Base-by-base conservation (phyloP, 2,329 filamentous ascomycete species). In the Fusarium irregulare region DNA sequence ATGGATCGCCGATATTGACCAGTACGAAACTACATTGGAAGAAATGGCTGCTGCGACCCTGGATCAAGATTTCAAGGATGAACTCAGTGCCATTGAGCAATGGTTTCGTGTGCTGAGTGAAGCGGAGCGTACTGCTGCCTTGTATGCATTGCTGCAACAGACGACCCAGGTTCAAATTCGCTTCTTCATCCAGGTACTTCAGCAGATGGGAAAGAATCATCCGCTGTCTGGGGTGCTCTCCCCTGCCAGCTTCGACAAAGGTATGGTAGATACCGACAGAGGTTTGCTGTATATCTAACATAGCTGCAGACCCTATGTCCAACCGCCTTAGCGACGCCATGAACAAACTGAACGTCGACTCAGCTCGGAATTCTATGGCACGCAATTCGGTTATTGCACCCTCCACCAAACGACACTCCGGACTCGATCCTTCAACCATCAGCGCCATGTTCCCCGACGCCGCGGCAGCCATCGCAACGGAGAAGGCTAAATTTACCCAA, bases 381-480 rank as follows among this genome's bases (percentile, higher is more conserved):
- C 93, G 95, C 71, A 92, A 92, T 68, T 91, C 92, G 41, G 89
- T 92, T 59, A 93, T 93, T 14, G 73, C 76, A 13, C 87, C 91
- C 54, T 89, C 90, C 48, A 98, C 98, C 54, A 98, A 98, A 84
- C 91, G 96, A 73, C 96, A 97, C 79, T 98, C 96, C 47, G 94
- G 92, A n/a, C 89, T 99, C 60, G 95, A 98, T 78, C 87, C 93
- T 7, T 93, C 91, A 32, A 97, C 93, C 25, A 98, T 99, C 81
- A 97, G 97, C 81, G 94, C 93, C 76, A 98, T 99, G 96, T 99
- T 99, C 80, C 96, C 96, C 9, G 96, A 99, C 83, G 96, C 96
- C 46, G 96, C 96, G 16, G 95, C 95, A 44, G 96, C 96, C n/a
- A 98, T 99, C 79, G 95, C 95, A 27, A 97, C 96, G 66, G 95